Evolutionary conservation across 1,139 yeast species (phyloP), one percentile per base, ranked within the genome.

Genomic region (Petasospora rhodanensis): DNA sequence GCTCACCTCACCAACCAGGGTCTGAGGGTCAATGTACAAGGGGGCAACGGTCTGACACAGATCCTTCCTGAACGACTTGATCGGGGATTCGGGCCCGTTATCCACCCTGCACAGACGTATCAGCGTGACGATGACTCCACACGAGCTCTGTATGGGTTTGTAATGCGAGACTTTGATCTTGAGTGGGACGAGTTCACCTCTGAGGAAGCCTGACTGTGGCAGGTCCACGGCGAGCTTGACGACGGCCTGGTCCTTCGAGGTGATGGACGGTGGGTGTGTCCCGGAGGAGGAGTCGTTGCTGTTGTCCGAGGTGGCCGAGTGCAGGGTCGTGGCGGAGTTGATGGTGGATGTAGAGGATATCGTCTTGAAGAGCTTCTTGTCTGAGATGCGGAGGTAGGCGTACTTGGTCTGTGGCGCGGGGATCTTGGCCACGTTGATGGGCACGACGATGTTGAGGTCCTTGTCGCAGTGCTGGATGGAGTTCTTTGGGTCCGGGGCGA

Each of bases 11-110:
- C 79, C 69, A 21, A 67, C 61, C 28, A 77, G 64, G 0, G 82
- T 70, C 6, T 54, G 63, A 1, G 93, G 89, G 52, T 85, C 91
- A 15, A 85, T 76, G 44, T 76, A 79, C n/a, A 87, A 59, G 1
- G 96, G 95, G 1, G 83, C 68, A 1, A 86, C 71, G 28, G 75
- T 70, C 56, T 87, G 96, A 24, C 81, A 76, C 14, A 87, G 63
- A 53, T 87, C 96, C 54, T 87, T 87, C 43, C 96, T 66, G 55
- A 81, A 86, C 0, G 93, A 79, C 51, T 84, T 94, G 28, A 76
- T 66, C 18, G 76, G 68, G 13, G 76, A 70, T 32, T 73, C 80
- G 3, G 76, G 76, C 0, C 83, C 83, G 41, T 73, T 68, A 42
- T 80, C 82, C 25, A 87, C 74, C 16, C 94, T 66, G 44, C 95